phyloP scores from a whole-genome alignment of 352 stramenopile genomes.

The Nothophytophthora sp. region DNA sequence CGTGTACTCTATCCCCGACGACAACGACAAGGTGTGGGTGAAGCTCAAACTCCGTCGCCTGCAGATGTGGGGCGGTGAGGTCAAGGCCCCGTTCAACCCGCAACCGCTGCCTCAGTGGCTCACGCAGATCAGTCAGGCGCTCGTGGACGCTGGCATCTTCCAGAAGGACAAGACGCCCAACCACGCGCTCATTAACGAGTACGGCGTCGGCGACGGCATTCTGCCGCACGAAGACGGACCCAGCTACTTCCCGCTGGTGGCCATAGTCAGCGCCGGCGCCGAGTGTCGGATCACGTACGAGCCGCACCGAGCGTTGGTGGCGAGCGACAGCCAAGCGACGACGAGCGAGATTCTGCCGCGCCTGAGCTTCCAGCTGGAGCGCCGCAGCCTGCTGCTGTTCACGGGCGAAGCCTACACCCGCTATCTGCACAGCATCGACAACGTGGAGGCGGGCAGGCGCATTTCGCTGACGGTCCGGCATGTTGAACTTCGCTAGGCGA shows the following conservation, averaged over 20 bases:
- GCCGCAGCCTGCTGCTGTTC: conserved; percentile 61
- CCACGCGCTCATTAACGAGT: conserved; percentile 79
- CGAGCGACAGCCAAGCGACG: background rate
- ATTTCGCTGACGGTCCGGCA: conserved; percentile 65
- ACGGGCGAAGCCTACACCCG: conserved; percentile 55
- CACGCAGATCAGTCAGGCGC: conserved; percentile 42
- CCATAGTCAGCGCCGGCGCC: conserved; percentile 65
- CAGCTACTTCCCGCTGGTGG: conserved; percentile 66
- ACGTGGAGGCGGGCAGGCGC: conserved; percentile 41
- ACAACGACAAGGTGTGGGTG: conserved; percentile 46
- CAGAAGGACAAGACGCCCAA: conserved; percentile 48
- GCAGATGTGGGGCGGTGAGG: conserved; percentile 72
- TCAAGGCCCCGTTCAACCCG: conserved; percentile 48
- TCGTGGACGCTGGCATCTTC: conserved; percentile 60
- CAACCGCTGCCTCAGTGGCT: conserved; percentile 56
- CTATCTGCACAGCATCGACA: conserved; percentile 67
- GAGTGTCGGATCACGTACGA: conserved; percentile 58
- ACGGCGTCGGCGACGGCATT: conserved; percentile 64
- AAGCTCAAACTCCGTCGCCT: conserved; percentile 62
- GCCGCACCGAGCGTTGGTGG: conserved; percentile 42
- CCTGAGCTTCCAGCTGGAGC: conserved; percentile 45
- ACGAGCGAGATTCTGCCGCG: conserved; percentile 5
- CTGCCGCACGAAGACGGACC: conserved; percentile 73
- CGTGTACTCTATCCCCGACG: conserved; percentile 46
- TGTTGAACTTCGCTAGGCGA: conserved; percentile 27